Conservation (phyloP, 2,329 filamentous ascomycete species). For the Arthrobotrys entomopaga region DNA sequence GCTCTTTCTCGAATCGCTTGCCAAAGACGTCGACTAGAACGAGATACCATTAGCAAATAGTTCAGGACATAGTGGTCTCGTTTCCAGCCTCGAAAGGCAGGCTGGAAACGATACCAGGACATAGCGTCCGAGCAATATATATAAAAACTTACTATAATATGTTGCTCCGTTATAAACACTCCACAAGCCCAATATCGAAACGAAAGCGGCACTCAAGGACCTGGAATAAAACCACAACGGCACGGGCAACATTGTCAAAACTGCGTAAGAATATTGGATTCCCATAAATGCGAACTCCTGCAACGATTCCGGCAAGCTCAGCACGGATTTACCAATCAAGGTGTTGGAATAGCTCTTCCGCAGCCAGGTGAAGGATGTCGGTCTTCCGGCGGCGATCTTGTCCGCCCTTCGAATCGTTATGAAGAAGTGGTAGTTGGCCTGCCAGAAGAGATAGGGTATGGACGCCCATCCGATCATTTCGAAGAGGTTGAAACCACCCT, state of each 20-base stretch:
- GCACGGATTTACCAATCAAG: conserved; percentile 86
- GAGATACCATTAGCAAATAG: conserved; percentile 7
- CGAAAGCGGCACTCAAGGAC: conserved; percentile 79
- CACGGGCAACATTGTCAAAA: conserved; percentile 92
- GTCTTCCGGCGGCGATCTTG: conserved; percentile 93
- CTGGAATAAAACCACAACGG: conserved; percentile 93
- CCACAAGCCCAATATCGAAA: conserved; percentile 87
- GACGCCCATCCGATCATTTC: conserved; percentile 93
- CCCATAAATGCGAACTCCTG: conserved; percentile 95
- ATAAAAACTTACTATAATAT: conserved; percentile 74
- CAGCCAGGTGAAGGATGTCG: conserved; percentile 97
- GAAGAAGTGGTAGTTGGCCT: conserved; percentile 89
- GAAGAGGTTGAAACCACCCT: conserved; percentile 61
- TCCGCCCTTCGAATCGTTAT: conserved; percentile 95
- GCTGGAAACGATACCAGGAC: not conserved
- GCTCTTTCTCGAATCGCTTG: conserved; percentile 93
- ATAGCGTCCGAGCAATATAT: conserved; percentile 30
- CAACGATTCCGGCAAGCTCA: conserved; percentile 76
- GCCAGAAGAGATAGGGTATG: conserved; percentile 91
- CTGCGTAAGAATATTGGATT: conserved; percentile 91
- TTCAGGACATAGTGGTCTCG: no score
- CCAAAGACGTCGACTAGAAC: conserved; percentile 84
- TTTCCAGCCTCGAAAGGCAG: no score
- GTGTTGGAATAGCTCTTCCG: conserved; percentile 88
- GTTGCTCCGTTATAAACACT: conserved; percentile 97